Percentiles rank a stretch among this genome's conserved stretches.
Evolutionary conservation across 768 basidiomycete genomes (phyloP).

Genomic region (Lactifluus volemus): DNA sequence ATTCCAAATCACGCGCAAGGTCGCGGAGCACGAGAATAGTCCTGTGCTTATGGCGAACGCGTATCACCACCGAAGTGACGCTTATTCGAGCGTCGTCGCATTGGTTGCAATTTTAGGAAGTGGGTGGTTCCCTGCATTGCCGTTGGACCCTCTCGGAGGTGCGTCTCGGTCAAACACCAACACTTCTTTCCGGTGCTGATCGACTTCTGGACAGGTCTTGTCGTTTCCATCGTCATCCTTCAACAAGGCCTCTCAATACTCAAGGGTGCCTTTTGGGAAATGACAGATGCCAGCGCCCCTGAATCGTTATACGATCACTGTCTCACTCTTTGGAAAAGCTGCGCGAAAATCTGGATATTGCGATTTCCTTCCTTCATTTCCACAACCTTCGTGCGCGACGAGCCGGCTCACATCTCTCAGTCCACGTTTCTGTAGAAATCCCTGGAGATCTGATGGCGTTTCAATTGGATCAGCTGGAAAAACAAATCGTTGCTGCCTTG

Average conservation of each 20-base stretch:
- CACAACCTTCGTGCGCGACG: conserved; percentile 61
- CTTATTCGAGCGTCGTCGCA: conserved; percentile 86
- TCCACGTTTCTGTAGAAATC: conserved; percentile 76
- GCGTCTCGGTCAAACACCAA: conserved; percentile 21
- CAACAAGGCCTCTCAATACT: conserved; percentile 66
- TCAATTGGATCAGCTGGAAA: conserved; percentile 53
- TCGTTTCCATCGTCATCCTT: conserved; percentile 87
- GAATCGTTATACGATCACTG: conserved; percentile 43
- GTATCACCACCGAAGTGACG: conserved; percentile 95
- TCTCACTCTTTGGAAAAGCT: conserved; percentile 34
- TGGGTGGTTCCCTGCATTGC: conserved; percentile 74
- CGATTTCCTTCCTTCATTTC: conserved; percentile 31
- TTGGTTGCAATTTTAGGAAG: conserved; percentile 89
- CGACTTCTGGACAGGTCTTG: conserved; percentile 42
- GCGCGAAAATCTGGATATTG: background rate
- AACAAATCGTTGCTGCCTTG: conserved; percentile 46
- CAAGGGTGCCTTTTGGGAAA: conserved; percentile 62
- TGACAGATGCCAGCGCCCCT: conserved; percentile 71
- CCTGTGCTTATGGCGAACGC: conserved; percentile 95
- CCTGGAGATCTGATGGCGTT: conserved; percentile 46
- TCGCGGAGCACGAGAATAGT: conserved; percentile 85
- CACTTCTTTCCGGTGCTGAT: background rate
- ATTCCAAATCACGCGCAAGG: conserved; percentile 79
- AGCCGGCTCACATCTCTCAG: conserved; percentile 71
- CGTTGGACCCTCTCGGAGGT: conserved; percentile 94